Evolutionary conservation across 805 yeast species (phyloP).

Genomic region (Starmerella roubikii): DNA sequence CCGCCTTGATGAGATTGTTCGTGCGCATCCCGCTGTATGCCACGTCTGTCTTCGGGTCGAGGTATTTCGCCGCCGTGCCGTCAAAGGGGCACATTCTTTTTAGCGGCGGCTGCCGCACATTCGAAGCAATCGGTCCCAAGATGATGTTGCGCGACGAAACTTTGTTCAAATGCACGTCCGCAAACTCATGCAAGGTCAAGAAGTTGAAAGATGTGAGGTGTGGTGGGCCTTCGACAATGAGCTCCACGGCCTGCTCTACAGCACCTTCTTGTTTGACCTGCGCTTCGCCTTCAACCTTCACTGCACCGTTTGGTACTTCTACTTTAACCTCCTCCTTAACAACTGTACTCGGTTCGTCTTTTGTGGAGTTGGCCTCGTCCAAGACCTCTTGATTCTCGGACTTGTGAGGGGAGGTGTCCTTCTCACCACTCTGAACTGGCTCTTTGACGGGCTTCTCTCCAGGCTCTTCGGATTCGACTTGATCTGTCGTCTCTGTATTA

Average conservation of each 20-base stretch:
- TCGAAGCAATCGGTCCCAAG: slow-evolving; percentile 42
- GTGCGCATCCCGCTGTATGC: slow-evolving; percentile 77
- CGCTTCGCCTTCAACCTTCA: neutral
- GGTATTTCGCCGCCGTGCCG: slow-evolving; percentile 66
- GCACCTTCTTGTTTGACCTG: neutral
- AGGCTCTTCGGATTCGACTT: no score
- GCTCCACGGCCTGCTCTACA: neutral
- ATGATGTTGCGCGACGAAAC: slow-evolving; percentile 28
- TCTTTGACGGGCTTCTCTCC: no score
- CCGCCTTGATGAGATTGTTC: slow-evolving; percentile 45
- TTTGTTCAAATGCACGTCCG: slow-evolving; percentile 17
- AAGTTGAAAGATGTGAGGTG: slow-evolving; percentile 23
- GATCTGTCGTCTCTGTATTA: no score
- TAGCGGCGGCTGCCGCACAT: slow-evolving; percentile 27
- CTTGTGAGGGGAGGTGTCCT: no score
- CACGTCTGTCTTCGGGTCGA: slow-evolving; percentile 78
- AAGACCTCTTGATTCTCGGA: slow-evolving; percentile 3
- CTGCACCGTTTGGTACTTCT: neutral
- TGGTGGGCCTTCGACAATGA: slow-evolving; percentile 10
- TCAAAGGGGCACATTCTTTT: slow-evolving; percentile 57
- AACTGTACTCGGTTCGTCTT: neutral
- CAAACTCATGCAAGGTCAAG: slow-evolving; percentile 41
- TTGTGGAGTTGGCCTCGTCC: neutral
- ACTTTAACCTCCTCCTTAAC: neutral
- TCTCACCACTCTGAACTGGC: no score